Conservation (phyloP, 2,329 filamentous ascomycete species). For the Botrytis tulipae region DNA sequence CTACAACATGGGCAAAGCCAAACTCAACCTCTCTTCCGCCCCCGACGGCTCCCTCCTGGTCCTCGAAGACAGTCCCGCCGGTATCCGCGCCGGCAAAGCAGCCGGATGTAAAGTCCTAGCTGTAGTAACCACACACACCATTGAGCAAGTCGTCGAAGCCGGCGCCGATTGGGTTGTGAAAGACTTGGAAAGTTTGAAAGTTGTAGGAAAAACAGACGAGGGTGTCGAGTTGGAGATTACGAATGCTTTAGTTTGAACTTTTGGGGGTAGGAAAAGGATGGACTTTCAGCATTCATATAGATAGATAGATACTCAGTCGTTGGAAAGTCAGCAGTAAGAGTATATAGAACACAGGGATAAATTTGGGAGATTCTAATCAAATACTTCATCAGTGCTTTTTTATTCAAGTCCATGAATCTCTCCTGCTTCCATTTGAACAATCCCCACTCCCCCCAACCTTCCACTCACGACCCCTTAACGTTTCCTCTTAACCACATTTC, state of each 20-base stretch:
- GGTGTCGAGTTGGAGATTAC: conserved; percentile 38
- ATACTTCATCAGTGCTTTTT: neutral
- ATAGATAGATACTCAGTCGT: neutral
- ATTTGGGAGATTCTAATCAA: neutral
- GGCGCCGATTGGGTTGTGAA: conserved; percentile 68
- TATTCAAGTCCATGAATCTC: neutral
- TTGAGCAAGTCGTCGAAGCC: conserved; percentile 57
- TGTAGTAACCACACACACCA: conserved; percentile 62
- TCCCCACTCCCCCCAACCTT: neutral
- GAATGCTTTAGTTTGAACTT: conserved; percentile 23
- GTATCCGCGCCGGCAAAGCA: conserved; percentile 66
- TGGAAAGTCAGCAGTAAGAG: neutral
- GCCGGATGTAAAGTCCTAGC: conserved; percentile 68
- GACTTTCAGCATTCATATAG: no score
- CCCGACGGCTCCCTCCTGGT: conserved; percentile 50
- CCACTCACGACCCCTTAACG: neutral
- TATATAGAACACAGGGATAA: neutral
- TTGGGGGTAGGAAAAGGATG: neutral
- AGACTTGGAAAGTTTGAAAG: conserved; percentile 60
- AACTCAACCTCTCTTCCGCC: conserved; percentile 48
- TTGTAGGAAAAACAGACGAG: conserved; percentile 48
- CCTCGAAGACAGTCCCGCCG: conserved; percentile 68
- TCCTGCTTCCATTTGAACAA: neutral
- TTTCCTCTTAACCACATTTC: neutral
- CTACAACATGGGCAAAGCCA: conserved; percentile 66